Base-by-base conservation (phyloP, 148 eudicot species). In the Pharnaceum exiguum region DNA sequence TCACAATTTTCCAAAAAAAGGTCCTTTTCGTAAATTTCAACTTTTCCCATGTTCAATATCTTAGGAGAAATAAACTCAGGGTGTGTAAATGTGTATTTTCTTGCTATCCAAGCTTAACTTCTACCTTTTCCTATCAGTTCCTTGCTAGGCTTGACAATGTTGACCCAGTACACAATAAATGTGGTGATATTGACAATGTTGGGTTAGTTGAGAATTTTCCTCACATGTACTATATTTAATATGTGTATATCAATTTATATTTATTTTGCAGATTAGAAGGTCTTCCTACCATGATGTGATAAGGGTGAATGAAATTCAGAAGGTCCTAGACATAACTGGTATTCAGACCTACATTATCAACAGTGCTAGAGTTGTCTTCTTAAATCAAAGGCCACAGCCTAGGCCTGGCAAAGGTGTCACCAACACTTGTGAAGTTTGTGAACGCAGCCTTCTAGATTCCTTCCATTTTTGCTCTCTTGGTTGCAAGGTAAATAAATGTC, bases 281-380 rank as follows among this genome's bases (percentile, higher is more conserved):
- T 90, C 97, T 13, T 87, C 95, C 0, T 90, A 90, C 78, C 97
- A 90, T 71, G 95, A 90, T 71, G 97, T 90, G 71, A 82, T 87
- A n/a, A 75, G 95, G 58, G 97, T 87, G 6, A 55, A 68, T 3
- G 97, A 90, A 71, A 87, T 90, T 27, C 95, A 90, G 49, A 90
- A 84, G 70, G 85, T 74, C 39, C 18, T 90, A 10, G 95, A 90
- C 77, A 87, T 87, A 44, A 65, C 69, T 40, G 78, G 84, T 5
- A 85, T 90, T 25, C 97, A 90, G 32, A 90, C 97, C 15, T 90
- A 90, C 70, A 70, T 90, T 54, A 90, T 90, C 68, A 89, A 89
- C 71, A 86, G 97, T 43, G 95, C 97, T 1, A 82, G 86, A 57
- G 85, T 90, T 15, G 97, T 90, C 15, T 90, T 90, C 73, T 63